phyloP scores from a whole-genome alignment of 441 rosid genomes.

The Gossypium davidsonii region DNA sequence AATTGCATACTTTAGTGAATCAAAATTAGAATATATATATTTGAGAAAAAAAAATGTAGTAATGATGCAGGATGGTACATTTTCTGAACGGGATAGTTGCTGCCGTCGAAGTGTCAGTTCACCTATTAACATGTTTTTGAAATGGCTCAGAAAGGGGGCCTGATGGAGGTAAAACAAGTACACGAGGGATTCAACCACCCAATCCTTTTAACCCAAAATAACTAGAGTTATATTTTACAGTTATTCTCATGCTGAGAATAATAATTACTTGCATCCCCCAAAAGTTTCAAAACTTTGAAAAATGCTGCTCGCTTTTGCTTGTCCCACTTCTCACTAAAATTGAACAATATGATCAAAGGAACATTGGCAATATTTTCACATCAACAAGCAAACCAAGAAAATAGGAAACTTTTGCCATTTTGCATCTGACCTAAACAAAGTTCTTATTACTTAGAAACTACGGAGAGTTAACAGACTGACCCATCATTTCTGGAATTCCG shows the following conservation, averaged over 20 bases:
- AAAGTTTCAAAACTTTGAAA: neutral
- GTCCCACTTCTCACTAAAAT: neutral
- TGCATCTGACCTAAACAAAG: neutral
- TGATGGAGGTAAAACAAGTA: no score
- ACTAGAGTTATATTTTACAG: neutral
- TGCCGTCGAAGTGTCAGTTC: neutral
- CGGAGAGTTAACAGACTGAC: conserved; percentile 18
- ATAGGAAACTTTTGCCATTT: neutral
- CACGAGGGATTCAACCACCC: neutral
- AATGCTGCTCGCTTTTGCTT: neutral
- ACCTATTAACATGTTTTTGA: neutral
- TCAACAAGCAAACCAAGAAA: neutral
- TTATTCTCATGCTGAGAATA: neutral
- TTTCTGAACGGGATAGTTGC: neutral
- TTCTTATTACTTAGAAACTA: conserved; percentile 15
- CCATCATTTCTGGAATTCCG: conserved; percentile 6
- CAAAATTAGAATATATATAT: no score
- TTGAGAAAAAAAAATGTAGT: no score
- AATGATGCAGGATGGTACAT: neutral
- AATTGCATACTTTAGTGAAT: no score
- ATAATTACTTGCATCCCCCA: neutral
- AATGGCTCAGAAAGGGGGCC: neutral
- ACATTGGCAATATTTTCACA: neutral
- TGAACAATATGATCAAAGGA: neutral
- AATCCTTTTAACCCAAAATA: neutral